These are phyloP conservation scores for Boletus bicolor DNA, from an alignment of 768 basidiomycete species.

Conservation along the genomic window DNA sequence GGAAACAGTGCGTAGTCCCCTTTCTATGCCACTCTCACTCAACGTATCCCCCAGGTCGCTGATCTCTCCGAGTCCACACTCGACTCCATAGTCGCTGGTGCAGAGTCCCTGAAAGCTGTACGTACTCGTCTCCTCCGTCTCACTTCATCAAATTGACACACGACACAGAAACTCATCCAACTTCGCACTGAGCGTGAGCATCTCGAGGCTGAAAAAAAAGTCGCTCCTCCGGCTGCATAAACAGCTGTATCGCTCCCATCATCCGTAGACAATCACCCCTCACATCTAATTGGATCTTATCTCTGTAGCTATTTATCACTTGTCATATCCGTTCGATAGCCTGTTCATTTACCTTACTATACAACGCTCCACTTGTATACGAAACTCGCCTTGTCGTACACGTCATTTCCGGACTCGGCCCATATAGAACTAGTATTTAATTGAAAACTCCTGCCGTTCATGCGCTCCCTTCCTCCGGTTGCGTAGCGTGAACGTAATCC, in stretches of 20 bases:
- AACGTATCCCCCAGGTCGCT: slow-evolving; percentile 38
- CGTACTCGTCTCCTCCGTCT: slow-evolving; percentile 22
- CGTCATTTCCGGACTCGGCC: neutral
- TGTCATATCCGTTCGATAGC: neutral
- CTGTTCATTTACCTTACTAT: neutral
- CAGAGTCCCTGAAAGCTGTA: slow-evolving; percentile 60
- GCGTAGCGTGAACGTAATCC: slow-evolving; percentile 44
- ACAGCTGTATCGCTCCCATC: slow-evolving; percentile 11
- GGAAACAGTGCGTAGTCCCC: slow-evolving; percentile 41
- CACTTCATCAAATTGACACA: neutral
- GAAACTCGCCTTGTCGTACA: neutral
- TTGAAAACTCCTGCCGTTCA: too few relatives aligned
- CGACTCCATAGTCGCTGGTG: slow-evolving; percentile 53
- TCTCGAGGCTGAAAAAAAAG: slow-evolving; percentile 47
- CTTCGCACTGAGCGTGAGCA: slow-evolving; percentile 31
- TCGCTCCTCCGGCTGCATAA: slow-evolving; percentile 24
- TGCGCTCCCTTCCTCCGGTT: slow-evolving; percentile 7
- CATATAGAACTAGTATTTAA: too few relatives aligned
- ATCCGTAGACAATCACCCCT: slow-evolving; percentile 24
- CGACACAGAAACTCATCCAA: slow-evolving; percentile 33
- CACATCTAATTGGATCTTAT: slow-evolving; percentile 30
- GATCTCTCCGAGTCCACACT: slow-evolving; percentile 69
- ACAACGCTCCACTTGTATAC: neutral
- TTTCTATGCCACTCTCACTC: neutral
- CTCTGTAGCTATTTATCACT: slow-evolving; percentile 11